A percentile compares a stretch with the other conserved stretches of the same genome.
phyloP scores from a whole-genome alignment of 2,329 filamentous ascomycete genomes.

The Hymenoscyphus fraxineus region DNA sequence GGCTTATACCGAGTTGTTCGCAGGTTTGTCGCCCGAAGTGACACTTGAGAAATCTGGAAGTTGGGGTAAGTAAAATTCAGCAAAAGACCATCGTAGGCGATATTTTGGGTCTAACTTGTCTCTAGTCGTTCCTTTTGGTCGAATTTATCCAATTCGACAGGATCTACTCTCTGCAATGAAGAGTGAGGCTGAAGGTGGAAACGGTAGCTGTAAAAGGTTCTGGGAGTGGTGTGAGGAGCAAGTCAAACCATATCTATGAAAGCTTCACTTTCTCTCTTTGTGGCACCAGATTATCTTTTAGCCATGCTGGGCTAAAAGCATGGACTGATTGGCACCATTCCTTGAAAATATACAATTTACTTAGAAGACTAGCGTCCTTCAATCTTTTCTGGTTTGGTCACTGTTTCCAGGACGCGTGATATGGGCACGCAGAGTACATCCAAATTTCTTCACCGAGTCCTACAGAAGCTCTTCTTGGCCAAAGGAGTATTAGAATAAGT shows the following conservation, averaged over 20 bases:
- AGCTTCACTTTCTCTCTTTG: too few relatives aligned
- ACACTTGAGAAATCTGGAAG: constrained; percentile 16
- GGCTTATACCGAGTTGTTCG: constrained; percentile 20
- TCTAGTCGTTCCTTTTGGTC: constrained; percentile 45
- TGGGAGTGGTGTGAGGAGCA: constrained; percentile 44
- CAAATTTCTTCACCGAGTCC: too few relatives aligned
- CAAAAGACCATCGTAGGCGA: not conserved
- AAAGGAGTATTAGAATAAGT: too few relatives aligned
- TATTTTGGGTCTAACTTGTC: not conserved
- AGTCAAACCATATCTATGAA: constrained; percentile 32
- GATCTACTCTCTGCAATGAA: constrained; percentile 35
- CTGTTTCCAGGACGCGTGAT: too few relatives aligned
- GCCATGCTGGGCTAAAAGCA: too few relatives aligned
- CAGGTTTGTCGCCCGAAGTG: constrained; percentile 19
- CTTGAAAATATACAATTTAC: too few relatives aligned
- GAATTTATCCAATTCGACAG: constrained; percentile 31
- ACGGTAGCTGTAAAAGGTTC: constrained; percentile 29
- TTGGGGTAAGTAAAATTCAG: constrained; percentile 15
- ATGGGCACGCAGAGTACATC: too few relatives aligned
- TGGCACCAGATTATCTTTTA: too few relatives aligned
- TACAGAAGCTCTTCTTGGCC: too few relatives aligned
- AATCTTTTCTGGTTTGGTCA: too few relatives aligned
- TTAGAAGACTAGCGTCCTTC: too few relatives aligned
- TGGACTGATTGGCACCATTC: too few relatives aligned
- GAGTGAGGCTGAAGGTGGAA: constrained; percentile 19